Evolutionary conservation across 2,329 filamentous ascomycete genomes (phyloP), one percentile per base, ranked within the genome.

Genomic region (Claviceps monticola): DNA sequence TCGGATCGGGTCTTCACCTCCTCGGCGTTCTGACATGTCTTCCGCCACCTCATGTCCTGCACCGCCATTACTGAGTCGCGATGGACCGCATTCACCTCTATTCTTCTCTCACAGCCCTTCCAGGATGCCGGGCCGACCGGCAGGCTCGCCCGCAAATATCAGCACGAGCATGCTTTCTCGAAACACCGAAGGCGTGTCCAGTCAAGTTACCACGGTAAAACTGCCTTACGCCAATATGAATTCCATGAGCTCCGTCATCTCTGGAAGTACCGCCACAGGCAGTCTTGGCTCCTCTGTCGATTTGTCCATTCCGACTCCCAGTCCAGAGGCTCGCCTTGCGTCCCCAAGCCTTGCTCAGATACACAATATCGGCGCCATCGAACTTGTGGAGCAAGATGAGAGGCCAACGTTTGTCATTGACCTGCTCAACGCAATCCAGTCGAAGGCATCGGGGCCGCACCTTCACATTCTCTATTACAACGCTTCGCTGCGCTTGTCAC

Each of bases 381-480:
- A 91, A 63, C 69, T 91, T 41, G 66, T 93, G 42, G 86, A 91
- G 61, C 78, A 85, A 57, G 87, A 93, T 62, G 79, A 84, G 48
- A 73, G 87, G 46, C 87, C 86, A 2, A 86, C 84, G 0, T 88
- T 91, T 59, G 75, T 91, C 43, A 72, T 91, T 37, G 86, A 91
- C 59, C 67, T 86, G 49, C 71, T 72, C 7, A 79, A 83, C 59
- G 64, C 72, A 1, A 64, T 68, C n/a, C 83, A 82, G 57, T 73
- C 71, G 16, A n/a, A 6, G n/a, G 19, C 46, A 69, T 67, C 21
- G 69, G 74, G 1, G 74, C 74, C 0, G 71, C 72, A 34, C 1
- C 65, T 90, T 39, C 73, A 77, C 34, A 73, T 87, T 7, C 58
- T 87, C 0, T 90, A 85, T 62, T 76, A 78, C 34, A 93, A 91